These are phyloP conservation scores for Kwoniella botswanensis DNA, from an alignment of 768 basidiomycete species.

Conservation along the genomic window DNA sequence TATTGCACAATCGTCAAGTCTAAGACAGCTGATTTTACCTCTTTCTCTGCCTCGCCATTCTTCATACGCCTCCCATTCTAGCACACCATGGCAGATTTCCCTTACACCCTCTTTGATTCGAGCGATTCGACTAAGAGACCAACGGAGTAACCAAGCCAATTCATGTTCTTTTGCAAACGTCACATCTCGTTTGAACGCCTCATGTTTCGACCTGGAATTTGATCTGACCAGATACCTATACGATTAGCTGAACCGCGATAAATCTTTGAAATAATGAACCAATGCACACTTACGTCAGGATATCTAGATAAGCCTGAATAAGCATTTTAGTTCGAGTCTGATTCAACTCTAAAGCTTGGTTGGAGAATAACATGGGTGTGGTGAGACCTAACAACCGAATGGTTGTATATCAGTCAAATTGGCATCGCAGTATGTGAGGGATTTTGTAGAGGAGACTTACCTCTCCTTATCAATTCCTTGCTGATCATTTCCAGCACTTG, in stretches of 20 bases:
- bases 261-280: too few species aligned
- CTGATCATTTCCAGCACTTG: constrained; percentile 42
- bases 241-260: not conserved
- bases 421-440: not conserved
- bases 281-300: constrained; percentile 41
- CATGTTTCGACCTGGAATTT: not conserved
- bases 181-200: constrained; percentile 65
- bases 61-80: constrained; percentile 83
- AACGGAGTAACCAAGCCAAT: constrained; percentile 87
- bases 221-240: constrained; percentile 1
- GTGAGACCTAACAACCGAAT: constrained; percentile 64
- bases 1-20: not conserved
- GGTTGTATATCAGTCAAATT: too few species aligned
- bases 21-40: constrained; percentile 61
- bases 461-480: constrained; percentile 41
- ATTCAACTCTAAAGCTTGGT: constrained; percentile 82
- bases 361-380: constrained; percentile 90
- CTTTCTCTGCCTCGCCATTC: constrained; percentile 82
- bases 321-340: constrained; percentile 74
- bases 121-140: constrained; percentile 83
- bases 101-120: constrained; percentile 62
- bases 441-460: constrained; percentile 26
- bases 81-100: constrained; percentile 63
- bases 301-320: constrained; percentile 74
- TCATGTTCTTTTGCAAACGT: constrained; percentile 83